Conservation (phyloP, 2,329 filamentous ascomycete species). For the Talaromyces sp. region DNA sequence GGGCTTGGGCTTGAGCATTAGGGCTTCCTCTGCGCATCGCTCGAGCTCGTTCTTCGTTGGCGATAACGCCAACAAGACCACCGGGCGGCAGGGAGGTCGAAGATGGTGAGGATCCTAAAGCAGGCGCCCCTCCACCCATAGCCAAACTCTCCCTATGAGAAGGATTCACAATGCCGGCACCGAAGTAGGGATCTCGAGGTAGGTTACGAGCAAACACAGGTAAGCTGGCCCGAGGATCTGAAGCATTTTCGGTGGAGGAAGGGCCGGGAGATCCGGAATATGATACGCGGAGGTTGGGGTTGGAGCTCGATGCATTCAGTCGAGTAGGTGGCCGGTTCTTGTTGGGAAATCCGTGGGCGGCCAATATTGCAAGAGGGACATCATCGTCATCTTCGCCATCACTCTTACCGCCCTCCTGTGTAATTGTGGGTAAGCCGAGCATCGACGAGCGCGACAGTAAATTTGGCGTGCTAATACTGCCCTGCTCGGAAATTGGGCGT, state of each 20-base stretch:
- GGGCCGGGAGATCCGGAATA: constrained; percentile 54
- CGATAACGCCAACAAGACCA: constrained; percentile 83
- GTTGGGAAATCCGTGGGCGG: constrained; percentile 82
- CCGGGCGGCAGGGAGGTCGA: constrained; percentile 57
- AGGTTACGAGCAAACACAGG: constrained; percentile 80
- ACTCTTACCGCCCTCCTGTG: constrained; percentile 38
- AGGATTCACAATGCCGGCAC: constrained; percentile 69
- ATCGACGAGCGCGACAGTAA: constrained; percentile 44
- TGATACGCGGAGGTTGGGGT: constrained; percentile 65
- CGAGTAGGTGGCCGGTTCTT: constrained; percentile 71
- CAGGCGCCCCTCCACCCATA: constrained; percentile 58
- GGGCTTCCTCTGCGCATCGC: constrained; percentile 76
- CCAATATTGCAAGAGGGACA: constrained; percentile 77
- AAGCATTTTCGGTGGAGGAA: constrained; percentile 46
- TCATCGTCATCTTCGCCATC: constrained; percentile 78
- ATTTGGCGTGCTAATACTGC: constrained; percentile 60
- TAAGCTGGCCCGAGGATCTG: constrained; percentile 51
- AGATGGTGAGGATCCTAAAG: constrained; percentile 36
- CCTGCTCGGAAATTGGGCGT: constrained; percentile 55
- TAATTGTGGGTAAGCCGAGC: constrained; percentile 31
- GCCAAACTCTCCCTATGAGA: constrained; percentile 70
- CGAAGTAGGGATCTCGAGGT: constrained; percentile 80
- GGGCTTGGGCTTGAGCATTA: constrained; percentile 56
- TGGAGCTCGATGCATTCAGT: constrained; percentile 62
- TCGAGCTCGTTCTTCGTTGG: constrained; percentile 73